These are phyloP conservation scores for Phytopythium cucurbitacearum DNA, from an alignment of 352 stramenopile genomes.

Conservation along the genomic window DNA sequence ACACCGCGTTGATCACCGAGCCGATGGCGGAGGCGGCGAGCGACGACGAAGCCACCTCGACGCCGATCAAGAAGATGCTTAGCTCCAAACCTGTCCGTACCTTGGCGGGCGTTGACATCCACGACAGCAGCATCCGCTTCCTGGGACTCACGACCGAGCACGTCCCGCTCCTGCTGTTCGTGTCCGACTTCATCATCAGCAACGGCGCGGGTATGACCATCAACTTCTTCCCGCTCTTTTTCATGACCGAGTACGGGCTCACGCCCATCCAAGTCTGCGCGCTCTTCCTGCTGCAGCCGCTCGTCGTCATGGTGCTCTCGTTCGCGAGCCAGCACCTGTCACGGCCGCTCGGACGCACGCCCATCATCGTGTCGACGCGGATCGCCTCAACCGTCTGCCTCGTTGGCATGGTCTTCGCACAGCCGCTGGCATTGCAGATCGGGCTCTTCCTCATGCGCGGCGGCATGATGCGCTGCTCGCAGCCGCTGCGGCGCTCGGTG, in stretches of 20 bases:
- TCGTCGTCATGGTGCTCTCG: slow-evolving; percentile 65
- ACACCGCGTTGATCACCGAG: slow-evolving; percentile 1
- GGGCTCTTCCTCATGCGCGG: slow-evolving; percentile 68
- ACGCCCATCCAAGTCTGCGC: slow-evolving; percentile 65
- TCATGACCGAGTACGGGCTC: slow-evolving; percentile 74
- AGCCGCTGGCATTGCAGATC: slow-evolving; percentile 54
- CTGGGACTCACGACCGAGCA: slow-evolving; percentile 62
- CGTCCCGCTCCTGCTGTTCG: slow-evolving; percentile 66
- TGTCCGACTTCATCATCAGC: slow-evolving; percentile 81
- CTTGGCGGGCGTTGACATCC: not conserved
- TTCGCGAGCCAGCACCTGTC: slow-evolving; percentile 48
- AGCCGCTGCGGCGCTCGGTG: slow-evolving; percentile 69
- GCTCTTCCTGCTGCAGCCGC: slow-evolving; percentile 60
- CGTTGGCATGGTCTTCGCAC: slow-evolving; percentile 55
- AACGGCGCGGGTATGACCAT: slow-evolving; percentile 83
- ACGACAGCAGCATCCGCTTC: slow-evolving; percentile 34
- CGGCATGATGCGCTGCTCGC: slow-evolving; percentile 84
- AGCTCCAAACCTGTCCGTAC: too few relatives aligned
- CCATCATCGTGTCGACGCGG: slow-evolving; percentile 63
- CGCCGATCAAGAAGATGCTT: not conserved
- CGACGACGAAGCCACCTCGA: not conserved
- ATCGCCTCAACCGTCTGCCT: slow-evolving; percentile 54
- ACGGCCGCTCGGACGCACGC: slow-evolving; percentile 53
- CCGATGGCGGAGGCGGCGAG: not conserved
- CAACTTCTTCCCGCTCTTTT: slow-evolving; percentile 84